These are phyloP conservation scores for Xylaria scruposa DNA, from an alignment of 495 filamentous ascomycete species.

Conservation along the genomic window DNA sequence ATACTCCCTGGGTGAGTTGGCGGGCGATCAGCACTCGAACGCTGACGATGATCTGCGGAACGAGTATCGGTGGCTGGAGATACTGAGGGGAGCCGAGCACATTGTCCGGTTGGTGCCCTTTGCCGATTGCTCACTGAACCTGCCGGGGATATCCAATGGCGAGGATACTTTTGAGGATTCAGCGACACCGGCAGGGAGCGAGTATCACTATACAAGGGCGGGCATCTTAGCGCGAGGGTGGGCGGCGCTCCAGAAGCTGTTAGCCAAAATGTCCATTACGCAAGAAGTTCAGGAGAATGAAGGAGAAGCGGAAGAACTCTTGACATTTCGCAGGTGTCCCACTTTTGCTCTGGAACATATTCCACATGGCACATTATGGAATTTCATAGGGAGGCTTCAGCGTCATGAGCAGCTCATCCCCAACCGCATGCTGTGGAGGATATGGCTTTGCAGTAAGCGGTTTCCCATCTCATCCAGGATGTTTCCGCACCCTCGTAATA, in stretches of 20 bases:
- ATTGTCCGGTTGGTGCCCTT: constrained; percentile 28
- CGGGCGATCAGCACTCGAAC: neutral
- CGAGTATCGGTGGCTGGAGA: constrained; percentile 26
- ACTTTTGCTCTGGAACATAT: constrained; percentile 33
- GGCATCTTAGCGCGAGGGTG: too few relatives aligned
- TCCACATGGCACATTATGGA: neutral
- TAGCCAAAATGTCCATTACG: neutral
- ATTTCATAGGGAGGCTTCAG: neutral
- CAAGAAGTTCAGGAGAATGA: neutral
- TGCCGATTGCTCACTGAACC: constrained; percentile 10
- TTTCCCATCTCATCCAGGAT: neutral
- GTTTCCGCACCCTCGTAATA: neutral
- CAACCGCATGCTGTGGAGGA: constrained; percentile 32
- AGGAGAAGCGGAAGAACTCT: neutral
- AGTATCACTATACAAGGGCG: too few relatives aligned
- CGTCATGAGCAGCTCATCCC: neutral
- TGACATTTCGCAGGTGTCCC: constrained; percentile 15
- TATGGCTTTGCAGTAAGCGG: constrained; percentile 32
- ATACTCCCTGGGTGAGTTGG: constrained; percentile 26
- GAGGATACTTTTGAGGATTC: neutral
- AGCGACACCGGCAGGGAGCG: too few relatives aligned
- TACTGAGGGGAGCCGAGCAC: constrained; percentile 32
- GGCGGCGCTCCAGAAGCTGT: too few relatives aligned
- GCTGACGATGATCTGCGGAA: constrained; percentile 26
- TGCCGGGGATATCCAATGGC: constrained; percentile 3